A percentile compares a stretch with the other conserved stretches of the same genome.
Conservation (phyloP, 2,329 filamentous ascomycete species). For the Gremmenia infestans region DNA sequence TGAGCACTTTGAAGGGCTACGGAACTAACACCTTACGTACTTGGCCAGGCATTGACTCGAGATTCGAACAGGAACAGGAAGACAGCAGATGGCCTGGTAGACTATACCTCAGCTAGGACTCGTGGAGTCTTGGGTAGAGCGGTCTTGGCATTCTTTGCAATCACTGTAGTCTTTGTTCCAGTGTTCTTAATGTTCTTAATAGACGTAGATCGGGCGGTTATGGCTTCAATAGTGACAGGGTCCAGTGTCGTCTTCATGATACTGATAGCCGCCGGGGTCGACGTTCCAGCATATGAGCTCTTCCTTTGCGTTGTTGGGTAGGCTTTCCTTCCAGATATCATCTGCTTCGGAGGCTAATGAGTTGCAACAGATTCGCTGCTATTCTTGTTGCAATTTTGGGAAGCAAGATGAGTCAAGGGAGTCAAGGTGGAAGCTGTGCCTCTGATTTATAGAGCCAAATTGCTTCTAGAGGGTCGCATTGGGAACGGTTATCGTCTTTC, state of each 20-base stretch:
- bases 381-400: slow-evolving; percentile 3
- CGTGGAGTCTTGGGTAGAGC: background rate
- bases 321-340: background rate
- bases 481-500: background rate
- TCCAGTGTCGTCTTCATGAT: slow-evolving; percentile 5
- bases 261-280: slow-evolving; percentile 1
- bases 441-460: background rate
- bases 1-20: background rate
- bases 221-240: slow-evolving; percentile 6
- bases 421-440: background rate
- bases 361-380: background rate
- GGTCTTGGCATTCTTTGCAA: background rate
- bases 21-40: background rate
- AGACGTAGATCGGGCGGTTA: background rate
- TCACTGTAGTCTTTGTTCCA: slow-evolving; percentile 6
- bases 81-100: background rate
- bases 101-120: background rate
- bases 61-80: background rate
- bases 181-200: slow-evolving; percentile 13
- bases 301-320: slow-evolving; percentile 13
- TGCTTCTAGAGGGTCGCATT: background rate
- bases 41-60: background rate
- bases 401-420: background rate
- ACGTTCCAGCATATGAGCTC: slow-evolving; percentile 8
- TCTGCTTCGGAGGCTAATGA: background rate